These are phyloP conservation scores for Dactylellina haptotyla DNA, from an alignment of 2,329 filamentous ascomycete species.

Conservation along the genomic window DNA sequence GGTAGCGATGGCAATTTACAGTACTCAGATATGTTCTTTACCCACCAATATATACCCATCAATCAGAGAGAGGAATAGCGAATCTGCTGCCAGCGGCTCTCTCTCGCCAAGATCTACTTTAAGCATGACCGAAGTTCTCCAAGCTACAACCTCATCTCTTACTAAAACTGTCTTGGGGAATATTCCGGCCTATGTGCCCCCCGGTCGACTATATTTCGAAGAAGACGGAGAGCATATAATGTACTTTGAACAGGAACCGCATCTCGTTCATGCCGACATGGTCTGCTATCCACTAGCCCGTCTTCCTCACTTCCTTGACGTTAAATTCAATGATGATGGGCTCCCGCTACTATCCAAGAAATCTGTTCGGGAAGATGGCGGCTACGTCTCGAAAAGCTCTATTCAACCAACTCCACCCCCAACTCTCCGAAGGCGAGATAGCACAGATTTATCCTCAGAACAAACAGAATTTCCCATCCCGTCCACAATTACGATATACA, in stretches of 20 bases:
- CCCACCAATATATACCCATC: neutral
- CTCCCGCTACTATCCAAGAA: no score
- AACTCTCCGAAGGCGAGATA: neutral
- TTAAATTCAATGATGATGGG: constrained; percentile 21
- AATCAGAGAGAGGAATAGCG: no score
- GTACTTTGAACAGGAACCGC: neutral
- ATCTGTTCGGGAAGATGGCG: no score
- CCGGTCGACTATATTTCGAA: neutral
- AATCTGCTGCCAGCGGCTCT: no score
- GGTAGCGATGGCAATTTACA: neutral
- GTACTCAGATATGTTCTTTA: neutral
- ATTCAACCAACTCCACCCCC: neutral
- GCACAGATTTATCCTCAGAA: neutral
- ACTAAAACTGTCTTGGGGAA: neutral
- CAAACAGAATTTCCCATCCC: neutral
- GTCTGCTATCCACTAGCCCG: constrained; percentile 22
- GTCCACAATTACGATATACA: constrained; percentile 5
- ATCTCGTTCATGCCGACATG: constrained; percentile 9
- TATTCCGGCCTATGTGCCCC: neutral
- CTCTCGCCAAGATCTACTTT: no score
- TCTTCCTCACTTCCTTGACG: constrained; percentile 3
- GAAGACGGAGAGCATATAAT: no score
- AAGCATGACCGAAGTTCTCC: neutral
- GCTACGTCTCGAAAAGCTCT: no score
- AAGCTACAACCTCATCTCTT: neutral